A percentile compares a stretch with the other conserved stretches of the same genome.
phyloP scores from a whole-genome alignment of 371 early-diverging fungal genomes.

The Choanephora cucurbitarum region DNA sequence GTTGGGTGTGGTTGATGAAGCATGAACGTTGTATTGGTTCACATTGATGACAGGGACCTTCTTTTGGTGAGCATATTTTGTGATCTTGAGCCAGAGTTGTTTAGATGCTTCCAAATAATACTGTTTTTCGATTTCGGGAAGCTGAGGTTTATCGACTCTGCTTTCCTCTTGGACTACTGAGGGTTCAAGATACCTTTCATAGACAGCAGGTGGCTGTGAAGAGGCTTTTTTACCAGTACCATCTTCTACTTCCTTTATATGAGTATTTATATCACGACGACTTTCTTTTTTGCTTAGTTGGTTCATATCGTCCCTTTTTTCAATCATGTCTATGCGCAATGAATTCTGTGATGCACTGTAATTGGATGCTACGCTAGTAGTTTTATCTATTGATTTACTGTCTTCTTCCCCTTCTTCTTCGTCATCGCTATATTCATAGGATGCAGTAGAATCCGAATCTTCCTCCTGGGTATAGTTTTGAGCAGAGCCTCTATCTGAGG shows the following conservation, averaged over 20 bases:
- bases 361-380: too few species aligned
- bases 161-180: not conserved
- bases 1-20: slow-evolving; percentile 30
- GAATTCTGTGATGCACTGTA: too few species aligned
- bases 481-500: too few species aligned
- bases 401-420: not conserved
- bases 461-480: too few species aligned
- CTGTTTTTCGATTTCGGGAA: slow-evolving; percentile 1
- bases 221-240: not conserved
- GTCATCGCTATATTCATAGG: slow-evolving; percentile 8
- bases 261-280: too few species aligned
- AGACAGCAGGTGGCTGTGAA: not conserved
- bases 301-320: too few species aligned
- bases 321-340: too few species aligned
- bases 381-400: too few species aligned
- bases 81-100: slow-evolving; percentile 16
- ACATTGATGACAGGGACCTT: slow-evolving; percentile 32
- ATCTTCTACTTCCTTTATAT: too few species aligned
- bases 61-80: slow-evolving; percentile 28
- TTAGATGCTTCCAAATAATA: slow-evolving; percentile 18
- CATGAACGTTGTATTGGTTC: slow-evolving; percentile 30
- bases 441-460: not conserved
- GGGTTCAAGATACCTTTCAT: not conserved
- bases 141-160: not conserved
- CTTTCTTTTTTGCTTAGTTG: too few species aligned